Evolutionary conservation across 2,329 filamentous ascomycete species (phyloP).

Genomic region (Pseudocercospora macadamiae): DNA sequence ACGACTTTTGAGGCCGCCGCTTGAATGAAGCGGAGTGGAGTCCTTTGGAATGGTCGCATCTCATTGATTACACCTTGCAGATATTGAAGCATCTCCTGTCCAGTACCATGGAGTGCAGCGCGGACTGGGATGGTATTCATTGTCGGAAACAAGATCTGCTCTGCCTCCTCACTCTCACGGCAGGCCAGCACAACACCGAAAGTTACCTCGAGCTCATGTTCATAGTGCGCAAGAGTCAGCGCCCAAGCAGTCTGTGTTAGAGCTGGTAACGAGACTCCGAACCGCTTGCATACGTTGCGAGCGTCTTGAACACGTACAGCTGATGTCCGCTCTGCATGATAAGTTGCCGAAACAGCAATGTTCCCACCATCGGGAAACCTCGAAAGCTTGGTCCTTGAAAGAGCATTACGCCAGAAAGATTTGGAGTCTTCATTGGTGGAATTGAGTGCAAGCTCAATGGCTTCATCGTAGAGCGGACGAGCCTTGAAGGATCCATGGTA

Average conservation of each 20-base stretch:
- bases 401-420: constrained; percentile 71
- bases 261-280: constrained; percentile 73
- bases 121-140: constrained; percentile 89
- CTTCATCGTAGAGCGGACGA: constrained; percentile 49
- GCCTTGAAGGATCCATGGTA: constrained; percentile 50
- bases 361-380: constrained; percentile 42
- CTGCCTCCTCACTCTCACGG: constrained; percentile 71
- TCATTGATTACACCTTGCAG: constrained; percentile 70
- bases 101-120: constrained; percentile 70
- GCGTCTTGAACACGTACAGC: constrained; percentile 47
- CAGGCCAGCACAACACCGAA: constrained; percentile 86
- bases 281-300: constrained; percentile 64
- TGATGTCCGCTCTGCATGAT: constrained; percentile 55
- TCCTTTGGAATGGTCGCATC: constrained; percentile 73
- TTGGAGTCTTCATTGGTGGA: constrained; percentile 52
- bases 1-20: constrained; percentile 41
- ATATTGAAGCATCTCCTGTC: constrained; percentile 67
- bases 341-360: constrained; percentile 26
- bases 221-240: constrained; percentile 66
- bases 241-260: constrained; percentile 79
- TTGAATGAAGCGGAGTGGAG: constrained; percentile 73
- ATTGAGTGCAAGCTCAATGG: constrained; percentile 59
- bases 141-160: constrained; percentile 76
- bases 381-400: constrained; percentile 56
- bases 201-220: constrained; percentile 69